These are phyloP conservation scores for Helichrysum umbraculigerum DNA, from an alignment of 129 eudicot genomes.

Conservation along the genomic window DNA sequence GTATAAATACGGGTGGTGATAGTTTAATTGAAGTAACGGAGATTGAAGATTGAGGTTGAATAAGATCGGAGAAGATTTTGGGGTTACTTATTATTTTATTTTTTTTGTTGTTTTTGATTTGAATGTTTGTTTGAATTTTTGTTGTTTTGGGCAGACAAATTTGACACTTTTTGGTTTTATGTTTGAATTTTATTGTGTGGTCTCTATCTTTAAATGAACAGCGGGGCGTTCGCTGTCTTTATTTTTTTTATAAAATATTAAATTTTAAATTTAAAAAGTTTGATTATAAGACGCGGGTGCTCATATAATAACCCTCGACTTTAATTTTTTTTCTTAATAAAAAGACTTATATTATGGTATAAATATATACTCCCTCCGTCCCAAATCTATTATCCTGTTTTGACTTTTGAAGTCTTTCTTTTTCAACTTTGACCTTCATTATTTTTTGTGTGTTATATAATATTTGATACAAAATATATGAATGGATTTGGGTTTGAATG, in stretches of 20 bases:
- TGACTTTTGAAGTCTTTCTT: too few relatives aligned
- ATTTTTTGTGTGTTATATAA: too few relatives aligned
- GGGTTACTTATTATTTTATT: not conserved
- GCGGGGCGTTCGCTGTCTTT: not conserved
- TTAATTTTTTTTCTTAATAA: too few relatives aligned
- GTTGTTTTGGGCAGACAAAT: not conserved
- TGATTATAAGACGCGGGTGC: not conserved
- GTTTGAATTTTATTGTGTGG: slow-evolving; percentile 14
- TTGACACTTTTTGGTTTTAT: slow-evolving; percentile 8
- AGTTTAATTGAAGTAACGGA: slow-evolving; percentile 4
- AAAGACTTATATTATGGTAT: too few relatives aligned
- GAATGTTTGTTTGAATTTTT: slow-evolving; percentile 16
- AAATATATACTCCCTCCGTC: too few relatives aligned
- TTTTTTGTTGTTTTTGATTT: slow-evolving; percentile 14
- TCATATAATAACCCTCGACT: too few relatives aligned
- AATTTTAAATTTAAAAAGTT: not conserved
- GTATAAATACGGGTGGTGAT: slow-evolving; percentile 20
- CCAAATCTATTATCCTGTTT: too few relatives aligned
- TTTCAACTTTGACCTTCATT: too few relatives aligned
- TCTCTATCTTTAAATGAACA: not conserved
- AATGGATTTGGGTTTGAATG: too few relatives aligned
- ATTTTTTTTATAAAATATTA: not conserved
- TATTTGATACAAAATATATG: too few relatives aligned
- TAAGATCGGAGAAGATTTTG: slow-evolving; percentile 36
- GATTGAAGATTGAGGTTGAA: slow-evolving; percentile 25